Conservation (phyloP, 1,284 basidiomycete species). For the Hymenochaete sp. region DNA sequence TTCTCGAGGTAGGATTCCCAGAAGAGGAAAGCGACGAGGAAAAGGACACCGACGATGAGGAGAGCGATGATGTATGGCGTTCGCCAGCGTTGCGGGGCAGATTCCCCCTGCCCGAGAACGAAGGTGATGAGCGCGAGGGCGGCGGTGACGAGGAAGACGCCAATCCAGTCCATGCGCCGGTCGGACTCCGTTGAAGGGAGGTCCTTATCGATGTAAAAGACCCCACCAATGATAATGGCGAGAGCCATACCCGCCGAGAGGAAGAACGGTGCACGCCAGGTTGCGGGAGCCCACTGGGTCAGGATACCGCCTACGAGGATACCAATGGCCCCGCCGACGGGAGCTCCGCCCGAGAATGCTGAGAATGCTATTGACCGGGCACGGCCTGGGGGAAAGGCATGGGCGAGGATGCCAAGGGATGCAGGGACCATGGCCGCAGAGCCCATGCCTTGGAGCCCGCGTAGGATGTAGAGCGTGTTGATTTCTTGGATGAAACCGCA, state of each 20-base stretch:
- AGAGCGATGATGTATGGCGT: slow-evolving; percentile 61
- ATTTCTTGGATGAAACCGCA: slow-evolving; percentile 39
- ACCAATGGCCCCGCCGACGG: slow-evolving; percentile 68
- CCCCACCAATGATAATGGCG: slow-evolving; percentile 40
- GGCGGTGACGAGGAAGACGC: slow-evolving; percentile 63
- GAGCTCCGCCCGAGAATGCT: slow-evolving; percentile 72
- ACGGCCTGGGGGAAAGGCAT: slow-evolving; percentile 59
- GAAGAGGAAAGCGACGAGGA: slow-evolving; percentile 51
- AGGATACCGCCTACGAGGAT: slow-evolving; percentile 61
- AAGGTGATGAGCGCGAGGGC: slow-evolving; percentile 78
- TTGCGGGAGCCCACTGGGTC: slow-evolving; percentile 49
- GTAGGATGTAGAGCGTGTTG: slow-evolving; percentile 51
- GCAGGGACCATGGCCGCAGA: slow-evolving; percentile 62
- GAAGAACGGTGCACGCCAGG: slow-evolving; percentile 59
- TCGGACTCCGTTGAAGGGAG: slow-evolving; percentile 31
- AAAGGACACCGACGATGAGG: slow-evolving; percentile 52
- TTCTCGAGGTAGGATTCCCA: slow-evolving; percentile 64
- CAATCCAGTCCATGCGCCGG: slow-evolving; percentile 73
- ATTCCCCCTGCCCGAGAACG: slow-evolving; percentile 65
- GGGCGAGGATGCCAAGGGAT: slow-evolving; percentile 71
- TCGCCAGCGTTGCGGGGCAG: slow-evolving; percentile 64
- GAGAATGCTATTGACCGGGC: slow-evolving; percentile 68
- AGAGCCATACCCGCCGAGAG: slow-evolving; percentile 45
- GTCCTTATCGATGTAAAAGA: slow-evolving; percentile 46
- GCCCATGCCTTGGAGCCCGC: slow-evolving; percentile 65